Evolutionary conservation across 805 yeast species (phyloP).

Genomic region (Starmerella stigmatis): DNA sequence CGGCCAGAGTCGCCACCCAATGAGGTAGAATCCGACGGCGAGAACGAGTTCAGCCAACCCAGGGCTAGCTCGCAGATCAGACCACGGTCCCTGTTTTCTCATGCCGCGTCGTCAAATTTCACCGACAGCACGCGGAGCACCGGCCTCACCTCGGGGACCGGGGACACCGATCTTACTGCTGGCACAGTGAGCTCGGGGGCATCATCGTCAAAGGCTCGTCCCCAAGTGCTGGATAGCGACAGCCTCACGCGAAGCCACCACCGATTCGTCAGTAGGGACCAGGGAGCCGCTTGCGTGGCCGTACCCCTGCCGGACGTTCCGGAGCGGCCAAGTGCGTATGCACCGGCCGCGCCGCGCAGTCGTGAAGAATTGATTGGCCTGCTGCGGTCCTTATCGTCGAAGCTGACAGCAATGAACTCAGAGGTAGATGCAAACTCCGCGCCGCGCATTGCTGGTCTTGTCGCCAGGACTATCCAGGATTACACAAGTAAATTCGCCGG

Average conservation of each 20-base stretch:
- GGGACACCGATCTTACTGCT: constrained; percentile 6
- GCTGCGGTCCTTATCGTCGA: background rate
- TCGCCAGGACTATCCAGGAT: constrained; percentile 13
- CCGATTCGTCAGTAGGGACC: constrained; percentile 2
- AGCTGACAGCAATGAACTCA: background rate
- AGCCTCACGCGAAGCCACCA: background rate
- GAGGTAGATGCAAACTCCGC: background rate
- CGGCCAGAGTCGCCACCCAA: constrained; percentile 3
- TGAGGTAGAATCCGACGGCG: background rate
- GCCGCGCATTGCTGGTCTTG: constrained; percentile 1
- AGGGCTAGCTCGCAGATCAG: background rate
- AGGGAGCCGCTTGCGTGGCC: background rate
- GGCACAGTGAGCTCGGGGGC: background rate
- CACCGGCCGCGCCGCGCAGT: background rate
- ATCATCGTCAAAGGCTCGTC: constrained; percentile 5
- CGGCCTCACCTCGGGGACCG: constrained; percentile 6
- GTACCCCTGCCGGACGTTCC: constrained; percentile 5
- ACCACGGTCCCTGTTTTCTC: constrained; percentile 8
- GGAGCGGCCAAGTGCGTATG: background rate
- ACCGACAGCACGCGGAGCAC: constrained; percentile 8
- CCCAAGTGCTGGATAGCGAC: constrained; percentile 4
- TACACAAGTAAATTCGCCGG: constrained; percentile 1
- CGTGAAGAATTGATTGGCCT: background rate
- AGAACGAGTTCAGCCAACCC: constrained; percentile 8
- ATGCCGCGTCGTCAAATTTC: background rate